Base-by-base conservation (phyloP, 768 basidiomycete genomes). In the Scleroderma bovista region DNA sequence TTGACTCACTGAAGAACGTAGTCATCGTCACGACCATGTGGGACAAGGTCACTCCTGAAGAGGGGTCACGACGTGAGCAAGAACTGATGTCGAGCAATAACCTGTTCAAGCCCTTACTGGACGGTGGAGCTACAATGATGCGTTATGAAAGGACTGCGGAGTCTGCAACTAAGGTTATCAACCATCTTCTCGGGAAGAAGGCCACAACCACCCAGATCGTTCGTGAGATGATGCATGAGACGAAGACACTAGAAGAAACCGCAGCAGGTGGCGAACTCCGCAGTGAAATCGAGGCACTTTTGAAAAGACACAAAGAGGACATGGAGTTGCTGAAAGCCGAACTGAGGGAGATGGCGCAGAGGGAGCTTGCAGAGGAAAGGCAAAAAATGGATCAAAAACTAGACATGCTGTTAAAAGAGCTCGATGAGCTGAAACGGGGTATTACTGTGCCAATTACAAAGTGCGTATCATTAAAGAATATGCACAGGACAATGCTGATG, bases 21-120 rank as follows among this genome's bases (percentile, higher is more conserved):
- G 59, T 72, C 8, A 68, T 77, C 40, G 68, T 69, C 37, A 75
- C 75, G 3, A 76, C 66, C 15, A 75, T 71, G 72, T 75, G 75
- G 75, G 67, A 62, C n/a, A 54, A 65, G 34, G 63, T 71, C 29
- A 57, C 54, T 8, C 38, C 44, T 16, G 57, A 58, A 6, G 47
- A 64, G 1, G 69, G 66, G 12, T 39, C 57, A 33, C 57, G 56
- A 7, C 61, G 77, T 34, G 75, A 78, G 53, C 37, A 50, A 17
- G 74, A 77, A 51, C 66, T 39, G 19, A 9, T 2, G 8, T 17
- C 38, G 19, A 20, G 8, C 3, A 7, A 20, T 20, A 20, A 19
- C 20, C 19, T 39, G 1, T 39, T 39, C 17, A 39, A 39, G 17
- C 15, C 38, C 17, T 17, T 39, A 39, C 19, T 39, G 38, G 38